Evolutionary conservation across 108 stramenopile genomes (phyloP).

Genomic region (Mayamaea pseudoterrestris): DNA sequence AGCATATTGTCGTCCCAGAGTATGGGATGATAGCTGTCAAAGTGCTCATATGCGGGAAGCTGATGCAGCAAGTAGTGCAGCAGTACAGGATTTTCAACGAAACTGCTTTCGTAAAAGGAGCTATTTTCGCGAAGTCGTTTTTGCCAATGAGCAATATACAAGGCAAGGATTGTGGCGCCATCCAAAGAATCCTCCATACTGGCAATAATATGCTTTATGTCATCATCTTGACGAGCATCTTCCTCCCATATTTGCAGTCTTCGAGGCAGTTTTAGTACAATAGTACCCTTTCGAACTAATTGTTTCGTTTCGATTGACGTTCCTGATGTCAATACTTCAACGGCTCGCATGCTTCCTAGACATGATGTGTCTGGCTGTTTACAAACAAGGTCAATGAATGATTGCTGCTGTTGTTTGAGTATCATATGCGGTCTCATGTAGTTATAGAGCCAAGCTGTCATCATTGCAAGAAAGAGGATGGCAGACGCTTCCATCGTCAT

Average conservation of each 20-base stretch:
- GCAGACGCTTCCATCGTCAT: too few species aligned
- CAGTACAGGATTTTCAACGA: not conserved
- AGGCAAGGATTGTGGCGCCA: constrained; percentile 2
- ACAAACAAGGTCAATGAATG: too few species aligned
- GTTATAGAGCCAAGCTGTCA: too few species aligned
- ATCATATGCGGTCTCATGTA: too few species aligned
- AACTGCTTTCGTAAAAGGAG: not conserved
- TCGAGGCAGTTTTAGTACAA: constrained; percentile 55
- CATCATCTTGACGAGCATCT: constrained; percentile 55
- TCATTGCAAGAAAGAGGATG: too few species aligned
- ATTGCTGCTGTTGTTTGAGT: too few species aligned
- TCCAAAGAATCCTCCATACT: not conserved
- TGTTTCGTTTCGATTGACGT: too few species aligned
- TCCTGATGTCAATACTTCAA: too few species aligned
- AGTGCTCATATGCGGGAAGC: constrained; percentile 36
- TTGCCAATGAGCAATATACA: not conserved
- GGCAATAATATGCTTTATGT: not conserved
- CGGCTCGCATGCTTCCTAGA: too few species aligned
- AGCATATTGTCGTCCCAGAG: constrained; percentile 21
- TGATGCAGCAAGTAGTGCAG: constrained; percentile 15
- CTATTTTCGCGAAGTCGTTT: too few species aligned
- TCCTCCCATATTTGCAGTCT: constrained; percentile 68
- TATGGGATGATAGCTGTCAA: constrained; percentile 34
- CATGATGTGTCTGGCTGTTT: too few species aligned
- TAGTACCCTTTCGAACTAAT: constrained; percentile 25